These are phyloP conservation scores for Ustilago xerochloae DNA, from an alignment of 1,284 basidiomycete species.

Conservation along the genomic window DNA sequence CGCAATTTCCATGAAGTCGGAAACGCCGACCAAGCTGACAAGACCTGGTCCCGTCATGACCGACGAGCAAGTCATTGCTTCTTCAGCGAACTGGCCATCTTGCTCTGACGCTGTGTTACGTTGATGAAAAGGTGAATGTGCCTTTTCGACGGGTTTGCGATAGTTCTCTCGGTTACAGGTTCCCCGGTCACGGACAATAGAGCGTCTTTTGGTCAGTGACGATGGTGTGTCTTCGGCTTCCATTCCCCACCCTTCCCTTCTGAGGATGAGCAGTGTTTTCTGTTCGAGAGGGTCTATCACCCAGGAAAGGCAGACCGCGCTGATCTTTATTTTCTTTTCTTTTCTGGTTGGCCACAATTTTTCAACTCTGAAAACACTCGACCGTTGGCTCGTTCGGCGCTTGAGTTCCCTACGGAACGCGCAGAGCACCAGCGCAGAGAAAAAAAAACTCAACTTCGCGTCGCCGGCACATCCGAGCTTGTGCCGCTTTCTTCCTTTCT, in stretches of 20 bases:
- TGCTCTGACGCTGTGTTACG: not conserved
- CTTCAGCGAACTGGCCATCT: not conserved
- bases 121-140: not conserved
- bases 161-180: not conserved
- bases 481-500: not conserved
- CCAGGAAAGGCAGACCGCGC: too few species aligned
- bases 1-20: not conserved
- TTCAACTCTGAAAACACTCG: too few species aligned
- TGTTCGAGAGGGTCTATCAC: too few species aligned
- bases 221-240: too few species aligned
- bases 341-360: too few species aligned
- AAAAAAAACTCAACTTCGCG: not conserved
- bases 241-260: too few species aligned
- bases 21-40: not conserved
- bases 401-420: not conserved
- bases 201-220: too few species aligned
- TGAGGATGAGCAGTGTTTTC: too few species aligned
- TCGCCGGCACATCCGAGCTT: slow-evolving; percentile 19
- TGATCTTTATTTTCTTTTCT: too few species aligned
- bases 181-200: not conserved
- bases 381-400: not conserved
- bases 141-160: not conserved
- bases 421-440: not conserved
- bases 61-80: not conserved
- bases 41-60: not conserved